Conservation (phyloP, 352 stramenopile genomes). For the Phytophthora pseudosyringae region DNA sequence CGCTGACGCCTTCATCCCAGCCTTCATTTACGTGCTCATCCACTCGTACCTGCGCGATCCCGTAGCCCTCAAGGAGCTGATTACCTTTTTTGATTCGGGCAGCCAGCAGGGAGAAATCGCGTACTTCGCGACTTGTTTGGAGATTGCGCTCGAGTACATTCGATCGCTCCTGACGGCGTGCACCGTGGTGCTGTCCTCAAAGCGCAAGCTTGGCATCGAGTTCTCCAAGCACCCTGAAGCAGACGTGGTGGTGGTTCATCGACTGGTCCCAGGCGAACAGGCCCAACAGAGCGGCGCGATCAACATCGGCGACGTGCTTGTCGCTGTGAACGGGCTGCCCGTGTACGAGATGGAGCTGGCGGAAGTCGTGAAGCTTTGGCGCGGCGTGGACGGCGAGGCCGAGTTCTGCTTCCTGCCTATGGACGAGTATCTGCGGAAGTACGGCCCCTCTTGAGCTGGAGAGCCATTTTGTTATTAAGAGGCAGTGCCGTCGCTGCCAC, state of each 20-base stretch:
- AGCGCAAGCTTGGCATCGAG: slow-evolving; percentile 77
- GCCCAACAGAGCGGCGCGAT: slow-evolving; percentile 69
- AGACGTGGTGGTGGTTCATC: slow-evolving; percentile 67
- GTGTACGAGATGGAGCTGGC: slow-evolving; percentile 83
- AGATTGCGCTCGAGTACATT: slow-evolving; percentile 91
- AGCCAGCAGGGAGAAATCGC: slow-evolving; percentile 76
- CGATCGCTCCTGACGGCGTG: slow-evolving; percentile 83
- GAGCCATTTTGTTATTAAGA: slow-evolving; percentile 35
- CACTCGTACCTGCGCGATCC: slow-evolving; percentile 75
- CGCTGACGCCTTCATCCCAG: slow-evolving; percentile 87
- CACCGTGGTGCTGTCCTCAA: slow-evolving; percentile 76
- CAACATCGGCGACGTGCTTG: slow-evolving; percentile 70
- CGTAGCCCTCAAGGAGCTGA: slow-evolving; percentile 76
- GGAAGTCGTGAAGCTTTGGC: slow-evolving; percentile 80
- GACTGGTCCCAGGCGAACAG: slow-evolving; percentile 62
- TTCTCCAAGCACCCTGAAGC: slow-evolving; percentile 61
- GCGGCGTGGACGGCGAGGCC: slow-evolving; percentile 67
- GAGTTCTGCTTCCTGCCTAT: slow-evolving; percentile 85
- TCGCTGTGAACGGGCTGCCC: slow-evolving; percentile 80
- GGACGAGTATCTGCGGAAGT: slow-evolving; percentile 75
- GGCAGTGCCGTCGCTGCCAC: slow-evolving; percentile 20
- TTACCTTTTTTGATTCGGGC: slow-evolving; percentile 80
- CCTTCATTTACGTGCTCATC: slow-evolving; percentile 90
- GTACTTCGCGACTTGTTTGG: slow-evolving; percentile 89
- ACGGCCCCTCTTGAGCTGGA: slow-evolving; percentile 45